These are phyloP conservation scores for Daphne laureola DNA, from an alignment of 441 rosid genomes.

Conservation along the genomic window DNA sequence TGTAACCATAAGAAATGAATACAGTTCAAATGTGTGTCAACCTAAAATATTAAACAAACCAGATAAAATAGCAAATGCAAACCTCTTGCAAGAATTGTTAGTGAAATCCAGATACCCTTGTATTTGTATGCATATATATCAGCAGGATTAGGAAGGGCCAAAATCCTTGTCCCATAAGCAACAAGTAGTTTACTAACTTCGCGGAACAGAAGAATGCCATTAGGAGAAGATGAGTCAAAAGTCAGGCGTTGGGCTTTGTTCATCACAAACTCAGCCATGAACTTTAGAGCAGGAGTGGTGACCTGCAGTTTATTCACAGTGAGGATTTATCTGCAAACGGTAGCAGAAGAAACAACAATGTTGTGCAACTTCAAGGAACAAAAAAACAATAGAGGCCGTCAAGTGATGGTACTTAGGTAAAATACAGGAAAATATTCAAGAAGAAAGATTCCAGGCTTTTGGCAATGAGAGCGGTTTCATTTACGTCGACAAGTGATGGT, in stretches of 20 bases:
- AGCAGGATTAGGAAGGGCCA: conserved; percentile 88
- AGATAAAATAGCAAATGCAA: conserved; percentile 1
- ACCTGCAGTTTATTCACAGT: conserved; percentile 45
- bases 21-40: not conserved
- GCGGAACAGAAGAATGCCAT: conserved; percentile 99
- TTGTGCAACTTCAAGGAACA: too few relatives aligned
- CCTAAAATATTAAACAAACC: conserved; percentile 5
- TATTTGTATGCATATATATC: conserved; percentile 94
- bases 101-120: conserved; percentile 97
- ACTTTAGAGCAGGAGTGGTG: conserved; percentile 89
- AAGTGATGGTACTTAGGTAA: too few relatives aligned
- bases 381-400: too few relatives aligned
- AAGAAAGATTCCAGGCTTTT: too few relatives aligned
- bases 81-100: conserved; percentile 94
- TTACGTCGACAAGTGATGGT: too few relatives aligned
- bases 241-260: conserved; percentile 92
- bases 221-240: conserved; percentile 96
- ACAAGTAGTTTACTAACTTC: conserved; percentile 98
- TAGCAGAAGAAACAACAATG: not conserved
- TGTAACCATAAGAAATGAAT: conserved; percentile 4
- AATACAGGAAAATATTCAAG: too few relatives aligned
- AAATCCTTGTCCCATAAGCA: conserved; percentile 90
- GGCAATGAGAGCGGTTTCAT: too few relatives aligned
- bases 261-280: conserved; percentile 96
- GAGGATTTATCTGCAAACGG: conserved; percentile 1